Evolutionary conservation across 805 yeast species (phyloP).

Genomic region (Teunomyces stri): DNA sequence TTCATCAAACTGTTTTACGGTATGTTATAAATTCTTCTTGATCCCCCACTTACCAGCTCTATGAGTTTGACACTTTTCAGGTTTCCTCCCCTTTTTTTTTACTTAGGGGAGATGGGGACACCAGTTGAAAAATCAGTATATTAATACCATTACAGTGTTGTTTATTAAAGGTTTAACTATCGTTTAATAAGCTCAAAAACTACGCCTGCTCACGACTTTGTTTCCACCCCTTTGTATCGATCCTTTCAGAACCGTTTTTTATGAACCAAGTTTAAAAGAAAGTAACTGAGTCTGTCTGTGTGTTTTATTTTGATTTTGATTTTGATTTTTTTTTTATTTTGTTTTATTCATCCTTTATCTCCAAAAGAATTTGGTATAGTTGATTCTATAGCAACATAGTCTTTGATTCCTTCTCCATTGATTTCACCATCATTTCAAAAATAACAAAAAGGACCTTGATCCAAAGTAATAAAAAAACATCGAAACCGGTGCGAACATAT

Average conservation of each 20-base stretch:
- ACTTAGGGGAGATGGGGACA: background rate
- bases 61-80: no score
- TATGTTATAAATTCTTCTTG: slow-evolving; percentile 2
- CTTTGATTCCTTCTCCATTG: slow-evolving; percentile 4
- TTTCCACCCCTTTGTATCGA: background rate
- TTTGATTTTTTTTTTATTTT: background rate
- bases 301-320: slow-evolving; percentile 2
- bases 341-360: slow-evolving; percentile 5
- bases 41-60: background rate
- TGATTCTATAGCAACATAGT: slow-evolving; percentile 3
- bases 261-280: slow-evolving; percentile 7
- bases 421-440: no score
- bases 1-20: slow-evolving; percentile 1
- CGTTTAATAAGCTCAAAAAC: background rate
- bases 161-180: slow-evolving; percentile 6
- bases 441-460: background rate
- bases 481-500: slow-evolving; percentile 6
- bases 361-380: slow-evolving; percentile 3
- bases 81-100: background rate
- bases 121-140: slow-evolving; percentile 2
- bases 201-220: no score
- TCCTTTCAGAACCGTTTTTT: background rate
- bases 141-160: background rate
- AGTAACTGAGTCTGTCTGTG: slow-evolving; percentile 5
- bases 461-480: background rate